Percentiles rank a stretch among this genome's conserved stretches.
Conservation (phyloP, 1,139 yeast species). For the Candida neerlandica region DNA sequence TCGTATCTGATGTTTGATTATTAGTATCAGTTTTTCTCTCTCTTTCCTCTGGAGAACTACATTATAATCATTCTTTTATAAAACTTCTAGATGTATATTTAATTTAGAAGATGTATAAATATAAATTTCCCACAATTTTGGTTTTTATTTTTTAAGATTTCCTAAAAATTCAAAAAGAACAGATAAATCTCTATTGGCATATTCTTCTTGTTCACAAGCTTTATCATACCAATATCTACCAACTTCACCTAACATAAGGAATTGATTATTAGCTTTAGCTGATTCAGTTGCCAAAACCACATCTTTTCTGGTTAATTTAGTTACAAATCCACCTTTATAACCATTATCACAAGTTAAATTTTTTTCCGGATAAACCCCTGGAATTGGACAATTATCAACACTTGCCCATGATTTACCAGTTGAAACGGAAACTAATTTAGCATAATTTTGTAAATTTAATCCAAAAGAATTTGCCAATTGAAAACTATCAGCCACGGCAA, state of each 20-base stretch:
- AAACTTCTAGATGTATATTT: not conserved
- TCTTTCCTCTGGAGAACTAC: no score
- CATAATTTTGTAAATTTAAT: conserved; percentile 50
- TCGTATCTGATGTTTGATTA: no score
- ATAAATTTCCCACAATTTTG: not conserved
- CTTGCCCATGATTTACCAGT: conserved; percentile 66
- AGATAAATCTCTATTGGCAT: conserved; percentile 48
- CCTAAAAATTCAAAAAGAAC: conserved; percentile 51
- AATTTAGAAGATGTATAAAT: no score
- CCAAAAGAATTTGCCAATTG: conserved; percentile 59
- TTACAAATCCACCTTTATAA: conserved; percentile 57
- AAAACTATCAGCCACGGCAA: conserved; percentile 64
- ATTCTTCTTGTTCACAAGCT: conserved; percentile 47
- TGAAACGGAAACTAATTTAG: conserved; percentile 57
- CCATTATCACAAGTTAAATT: conserved; percentile 50
- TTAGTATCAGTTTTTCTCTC: no score
- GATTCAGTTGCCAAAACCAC: conserved; percentile 56
- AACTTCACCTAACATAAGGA: conserved; percentile 45
- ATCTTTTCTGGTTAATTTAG: conserved; percentile 58
- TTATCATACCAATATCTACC: conserved; percentile 47
- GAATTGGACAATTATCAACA: conserved; percentile 61
- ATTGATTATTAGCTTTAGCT: conserved; percentile 40
- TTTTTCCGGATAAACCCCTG: conserved; percentile 50
- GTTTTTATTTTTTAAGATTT: conserved; percentile 20
- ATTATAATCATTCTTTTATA: no score